Percentiles rank a stretch among this genome's conserved stretches.
These are phyloP conservation scores for Tilletia indica DNA, from an alignment of 1,284 basidiomycete species.

Conservation along the genomic window DNA sequence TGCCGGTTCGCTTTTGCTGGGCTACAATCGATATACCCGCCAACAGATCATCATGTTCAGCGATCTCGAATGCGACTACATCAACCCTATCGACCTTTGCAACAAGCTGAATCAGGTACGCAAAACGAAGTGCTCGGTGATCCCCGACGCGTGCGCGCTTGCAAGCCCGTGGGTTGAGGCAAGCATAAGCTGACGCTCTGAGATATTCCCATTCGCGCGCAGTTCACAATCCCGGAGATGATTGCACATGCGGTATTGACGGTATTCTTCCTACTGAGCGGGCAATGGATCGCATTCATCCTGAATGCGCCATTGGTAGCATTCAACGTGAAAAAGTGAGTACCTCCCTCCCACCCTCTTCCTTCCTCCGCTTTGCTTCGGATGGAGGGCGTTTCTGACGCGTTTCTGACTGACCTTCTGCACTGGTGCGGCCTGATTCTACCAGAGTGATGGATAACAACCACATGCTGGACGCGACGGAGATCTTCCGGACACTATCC, in stretches of 20 bases:
- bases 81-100: slow-evolving; percentile 99
- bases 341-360: background rate
- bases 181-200: background rate
- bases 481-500: slow-evolving; percentile 93
- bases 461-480: slow-evolving; percentile 98
- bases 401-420: background rate
- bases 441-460: slow-evolving; percentile 84
- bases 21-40: too few species aligned
- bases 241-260: slow-evolving; percentile 75
- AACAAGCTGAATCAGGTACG: slow-evolving; percentile 96
- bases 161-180: background rate
- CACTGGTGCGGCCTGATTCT: slow-evolving; percentile 57
- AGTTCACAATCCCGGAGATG: slow-evolving; percentile 98
- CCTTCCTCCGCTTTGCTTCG: background rate
- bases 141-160: too few species aligned
- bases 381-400: background rate
- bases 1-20: too few species aligned
- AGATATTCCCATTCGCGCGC: slow-evolving; percentile 18
- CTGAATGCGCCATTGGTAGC: slow-evolving; percentile 86
- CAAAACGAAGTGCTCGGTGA: background rate
- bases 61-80: slow-evolving; percentile 68
- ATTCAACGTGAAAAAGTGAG: slow-evolving; percentile 86
- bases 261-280: slow-evolving; percentile 71
- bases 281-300: slow-evolving; percentile 89
- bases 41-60: slow-evolving; percentile 94